Base-by-base conservation (phyloP, 2,329 filamentous ascomycete genomes). In the Lasiodiplodia sp. region DNA sequence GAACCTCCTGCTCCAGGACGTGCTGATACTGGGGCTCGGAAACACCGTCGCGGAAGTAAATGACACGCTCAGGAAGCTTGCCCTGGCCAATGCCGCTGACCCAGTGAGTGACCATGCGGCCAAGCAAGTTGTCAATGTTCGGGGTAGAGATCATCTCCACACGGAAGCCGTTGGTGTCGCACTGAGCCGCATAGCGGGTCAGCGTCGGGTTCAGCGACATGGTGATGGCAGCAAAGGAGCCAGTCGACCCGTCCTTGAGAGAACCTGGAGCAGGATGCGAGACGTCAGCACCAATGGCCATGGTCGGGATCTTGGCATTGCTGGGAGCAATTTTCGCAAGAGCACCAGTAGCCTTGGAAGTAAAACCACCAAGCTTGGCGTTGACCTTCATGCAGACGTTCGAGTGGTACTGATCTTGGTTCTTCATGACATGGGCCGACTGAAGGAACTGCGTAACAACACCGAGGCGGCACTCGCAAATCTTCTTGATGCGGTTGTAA, bases 341-440 rank as follows among this genome's bases (percentile, higher is more conserved):
- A 80, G 55, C 14, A 80, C 75, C 74, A 23, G 84, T 73, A 2
- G 83, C 84, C 63, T 83, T 79, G 70, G 82, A 90, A 0, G 93
- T 97, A 0, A 88, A 87, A 6, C 96, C 96, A 16, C 96, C 96
- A 2, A 99, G 87, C 83, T 99, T 99, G 3, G 93, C 92, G 74
- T 99, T 98, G 72, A 99, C 89, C 83, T 99, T 99, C 93, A 99
- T 96, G 71, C 90, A 87, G 0, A 99, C 93, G 71, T 99, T 99
- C 0, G 92, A 96, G 75, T 92, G 91, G 80, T 98, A 98, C 75
- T 99, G 96, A 0, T 86, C 86, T 25, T 91, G 88, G 18, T 87
- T 88, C 77, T 91, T 91, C 47, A 82, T 74, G 0, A 95, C 92
- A 69, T 96, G 91, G 0, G 82, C 81, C 2, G 85, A 83, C 72